Conservation (phyloP, 2,329 filamentous ascomycete genomes). For the Fonsecaea erecta region DNA sequence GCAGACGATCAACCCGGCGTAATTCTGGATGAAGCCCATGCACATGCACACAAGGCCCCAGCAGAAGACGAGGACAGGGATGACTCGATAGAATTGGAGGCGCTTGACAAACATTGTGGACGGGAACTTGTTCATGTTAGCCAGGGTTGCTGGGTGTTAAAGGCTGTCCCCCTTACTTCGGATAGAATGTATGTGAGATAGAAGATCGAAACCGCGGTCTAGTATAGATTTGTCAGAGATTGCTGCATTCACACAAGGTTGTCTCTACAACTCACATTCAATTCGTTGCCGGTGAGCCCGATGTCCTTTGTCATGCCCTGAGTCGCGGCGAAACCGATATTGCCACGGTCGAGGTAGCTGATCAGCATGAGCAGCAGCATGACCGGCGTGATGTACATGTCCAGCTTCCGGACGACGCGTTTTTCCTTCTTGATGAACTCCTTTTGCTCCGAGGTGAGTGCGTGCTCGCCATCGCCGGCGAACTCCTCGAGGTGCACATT, state of each 20-base stretch:
- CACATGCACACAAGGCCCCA: constrained; percentile 58
- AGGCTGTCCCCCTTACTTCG: constrained; percentile 41
- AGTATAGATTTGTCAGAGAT: constrained; percentile 3
- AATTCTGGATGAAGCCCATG: constrained; percentile 60
- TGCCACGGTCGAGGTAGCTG: constrained; percentile 81
- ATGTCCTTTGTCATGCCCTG: constrained; percentile 55
- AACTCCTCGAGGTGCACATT: constrained; percentile 12
- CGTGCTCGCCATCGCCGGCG: constrained; percentile 3
- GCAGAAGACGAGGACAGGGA: constrained; percentile 56
- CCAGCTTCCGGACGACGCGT: constrained; percentile 18
- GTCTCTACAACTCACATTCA: constrained; percentile 39
- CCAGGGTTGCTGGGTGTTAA: constrained; percentile 57
- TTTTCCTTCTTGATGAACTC: constrained; percentile 13
- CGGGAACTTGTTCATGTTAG: constrained; percentile 55
- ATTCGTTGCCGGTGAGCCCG: constrained; percentile 46
- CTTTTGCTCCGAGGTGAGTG: constrained; percentile 4
- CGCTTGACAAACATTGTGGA: constrained; percentile 56
- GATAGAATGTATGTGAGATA: constrained; percentile 17
- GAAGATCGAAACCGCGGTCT: constrained; percentile 22
- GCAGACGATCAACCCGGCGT: constrained; percentile 55
- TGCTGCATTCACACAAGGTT: neutral
- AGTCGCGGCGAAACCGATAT: constrained; percentile 65
- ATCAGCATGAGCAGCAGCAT: constrained; percentile 81
- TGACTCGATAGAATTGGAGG: constrained; percentile 53
- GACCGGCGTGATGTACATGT: constrained; percentile 56